Percentiles rank a stretch among this genome's conserved stretches.
Conservation (phyloP, 352 stramenopile species). For the Phytophthora uliginosa region DNA sequence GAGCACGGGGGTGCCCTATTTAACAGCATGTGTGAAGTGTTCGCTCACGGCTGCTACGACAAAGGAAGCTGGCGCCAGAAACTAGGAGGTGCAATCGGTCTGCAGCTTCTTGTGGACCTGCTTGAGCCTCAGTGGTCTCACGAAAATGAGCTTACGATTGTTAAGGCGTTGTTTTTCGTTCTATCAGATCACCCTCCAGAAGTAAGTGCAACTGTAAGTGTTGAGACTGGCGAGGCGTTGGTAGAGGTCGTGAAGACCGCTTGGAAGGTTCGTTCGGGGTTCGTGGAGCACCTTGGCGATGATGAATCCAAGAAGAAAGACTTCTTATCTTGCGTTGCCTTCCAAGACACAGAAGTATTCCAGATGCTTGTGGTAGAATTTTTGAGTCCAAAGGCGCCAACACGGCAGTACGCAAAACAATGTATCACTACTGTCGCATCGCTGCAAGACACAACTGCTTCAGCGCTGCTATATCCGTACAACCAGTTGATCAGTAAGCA, state of each 20-base stretch:
- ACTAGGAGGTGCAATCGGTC: constrained; percentile 76
- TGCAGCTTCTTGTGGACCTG: constrained; percentile 73
- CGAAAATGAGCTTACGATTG: constrained; percentile 88
- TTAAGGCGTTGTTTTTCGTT: constrained; percentile 90
- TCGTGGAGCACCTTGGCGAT: constrained; percentile 42
- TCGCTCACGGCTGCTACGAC: constrained; percentile 89
- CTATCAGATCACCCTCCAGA: constrained; percentile 88
- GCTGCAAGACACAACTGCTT: constrained; percentile 67
- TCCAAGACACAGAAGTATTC: constrained; percentile 89
- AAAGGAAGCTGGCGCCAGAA: constrained; percentile 90
- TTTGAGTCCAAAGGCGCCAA: constrained; percentile 77
- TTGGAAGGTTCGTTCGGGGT: constrained; percentile 52
- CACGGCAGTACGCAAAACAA: constrained; percentile 75
- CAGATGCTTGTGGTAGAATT: constrained; percentile 92
- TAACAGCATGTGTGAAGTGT: constrained; percentile 83
- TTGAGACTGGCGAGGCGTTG: constrained; percentile 74
- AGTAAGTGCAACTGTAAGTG: constrained; percentile 83
- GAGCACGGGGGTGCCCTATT: constrained; percentile 76
- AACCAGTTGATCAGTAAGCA: constrained; percentile 89
- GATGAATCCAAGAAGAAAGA: constrained; percentile 62
- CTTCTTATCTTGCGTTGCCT: constrained; percentile 77
- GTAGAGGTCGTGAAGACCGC: constrained; percentile 68
- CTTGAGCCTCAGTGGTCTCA: constrained; percentile 84
- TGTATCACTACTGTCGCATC: constrained; percentile 72
- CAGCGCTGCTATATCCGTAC: constrained; percentile 84